Conservation (phyloP, 805 yeast genomes). For the Clavispora asparagi region DNA sequence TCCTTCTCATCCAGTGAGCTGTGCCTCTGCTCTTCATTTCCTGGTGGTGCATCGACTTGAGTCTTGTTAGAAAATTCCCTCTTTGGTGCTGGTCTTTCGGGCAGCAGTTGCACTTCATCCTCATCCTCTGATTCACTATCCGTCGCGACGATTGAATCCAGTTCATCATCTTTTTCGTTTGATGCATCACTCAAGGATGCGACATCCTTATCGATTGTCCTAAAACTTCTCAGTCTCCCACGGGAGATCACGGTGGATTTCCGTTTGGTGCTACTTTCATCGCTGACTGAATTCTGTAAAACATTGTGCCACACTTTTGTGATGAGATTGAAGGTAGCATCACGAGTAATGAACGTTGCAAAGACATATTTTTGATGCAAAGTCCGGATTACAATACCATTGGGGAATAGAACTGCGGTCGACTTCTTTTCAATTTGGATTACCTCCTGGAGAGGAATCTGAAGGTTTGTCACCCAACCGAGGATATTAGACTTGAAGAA, state of each 20-base stretch:
- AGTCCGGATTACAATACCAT: conserved; percentile 60
- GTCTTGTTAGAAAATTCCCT: neutral
- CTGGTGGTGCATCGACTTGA: neutral
- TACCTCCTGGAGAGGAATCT: conserved; percentile 56
- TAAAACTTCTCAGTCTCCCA: neutral
- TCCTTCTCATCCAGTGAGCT: neutral
- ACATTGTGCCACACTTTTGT: conserved; percentile 56
- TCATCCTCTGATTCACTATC: neutral
- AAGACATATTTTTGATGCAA: conserved; percentile 57
- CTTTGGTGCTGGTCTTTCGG: neutral
- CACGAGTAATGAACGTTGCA: conserved; percentile 63
- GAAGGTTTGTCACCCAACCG: conserved; percentile 59
- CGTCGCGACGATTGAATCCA: neutral
- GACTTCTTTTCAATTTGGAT: conserved; percentile 59
- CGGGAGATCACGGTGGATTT: neutral
- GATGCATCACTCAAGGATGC: neutral
- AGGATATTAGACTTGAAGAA: conserved; percentile 64
- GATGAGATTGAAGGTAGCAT: conserved; percentile 46
- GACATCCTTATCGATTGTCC: neutral
- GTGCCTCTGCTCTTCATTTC: neutral
- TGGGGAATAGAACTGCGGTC: conserved; percentile 66
- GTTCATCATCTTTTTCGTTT: neutral
- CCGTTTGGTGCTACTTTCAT: neutral
- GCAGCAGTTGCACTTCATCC: neutral
- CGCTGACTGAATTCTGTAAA: conserved; percentile 15